Base-by-base conservation (phyloP, 495 filamentous ascomycete genomes). In the Parathielavia appendiculata region DNA sequence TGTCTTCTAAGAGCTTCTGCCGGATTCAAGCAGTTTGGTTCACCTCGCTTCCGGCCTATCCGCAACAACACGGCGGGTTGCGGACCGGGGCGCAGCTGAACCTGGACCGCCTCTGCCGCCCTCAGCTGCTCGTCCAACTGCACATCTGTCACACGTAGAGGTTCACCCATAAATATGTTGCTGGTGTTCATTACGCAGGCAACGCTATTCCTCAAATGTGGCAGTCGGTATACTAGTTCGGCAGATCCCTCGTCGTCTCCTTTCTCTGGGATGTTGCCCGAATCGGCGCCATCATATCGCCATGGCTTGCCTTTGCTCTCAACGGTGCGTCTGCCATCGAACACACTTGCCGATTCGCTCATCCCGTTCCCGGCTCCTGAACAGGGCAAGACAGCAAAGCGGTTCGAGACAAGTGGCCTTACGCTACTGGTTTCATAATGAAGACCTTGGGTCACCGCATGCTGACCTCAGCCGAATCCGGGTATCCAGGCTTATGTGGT, bases 71-170 rank as follows among this genome's bases (percentile, higher is more conserved):
- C 41, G 17, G n/a, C 7, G n/a, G 1, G 17, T 20, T 8, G 41
- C 41, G 16, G 44, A 4, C 13, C 11, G 44, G 3, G 46, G 46
- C 49, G 39, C 34, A 22, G 49, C 35, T 26, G 6, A 4, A 43
- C 38, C 9, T 9, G 26, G 22, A 30, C 47, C 47, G 47, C 47
- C 20, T 17, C 38, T 43, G 51, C 51, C 51, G 16, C 51, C 51
- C 8, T 53, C 51, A 43, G 22, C 12, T 43, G 2, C 20, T 7
- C 20, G 20, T 5, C 30, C 17, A 13, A 36, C 30, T 8, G 7
- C 7, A 35, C 45, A 32, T 26, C 30, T 17, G 30, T 26, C 8
- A 51, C 32, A 40, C 50, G 1, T 52, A n/a, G 14, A 34, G 44
- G 9, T 12, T 12, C 44, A 23, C n/a, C n/a, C n/a, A 49, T 10